A percentile compares a stretch with the other conserved stretches of the same genome.
These are phyloP conservation scores for Zygotorulaspora danielsina DNA, from an alignment of 805 yeast genomes.

Conservation along the genomic window DNA sequence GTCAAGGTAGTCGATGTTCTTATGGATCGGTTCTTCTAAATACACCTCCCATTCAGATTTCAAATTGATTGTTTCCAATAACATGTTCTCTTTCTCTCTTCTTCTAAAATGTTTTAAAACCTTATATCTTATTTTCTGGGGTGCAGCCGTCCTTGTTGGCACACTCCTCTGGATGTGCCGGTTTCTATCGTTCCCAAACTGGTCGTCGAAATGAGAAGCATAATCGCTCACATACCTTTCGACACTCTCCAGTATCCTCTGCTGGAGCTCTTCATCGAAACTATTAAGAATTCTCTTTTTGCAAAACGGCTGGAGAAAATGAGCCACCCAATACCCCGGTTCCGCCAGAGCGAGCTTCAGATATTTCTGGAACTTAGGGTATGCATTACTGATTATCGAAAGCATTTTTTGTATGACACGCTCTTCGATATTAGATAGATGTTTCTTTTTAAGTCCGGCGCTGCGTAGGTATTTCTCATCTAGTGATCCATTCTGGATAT, in stretches of 20 bases:
- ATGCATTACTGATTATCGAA: conserved; percentile 8
- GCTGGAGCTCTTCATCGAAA: conserved; percentile 6
- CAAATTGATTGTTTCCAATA: not conserved
- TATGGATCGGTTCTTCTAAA: conserved; percentile 14
- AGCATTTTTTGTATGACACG: conserved; percentile 1
- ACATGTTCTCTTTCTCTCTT: not conserved
- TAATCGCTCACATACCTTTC: conserved; percentile 10
- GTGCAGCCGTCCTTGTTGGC: not conserved
- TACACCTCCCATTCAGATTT: conserved; percentile 15
- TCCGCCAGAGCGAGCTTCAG: conserved; percentile 9
- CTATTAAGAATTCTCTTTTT: conserved; percentile 8
- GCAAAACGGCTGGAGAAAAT: conserved; percentile 14
- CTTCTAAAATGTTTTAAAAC: conserved; percentile 6
- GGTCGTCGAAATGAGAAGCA: conserved; percentile 1
- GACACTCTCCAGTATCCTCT: conserved; percentile 1
- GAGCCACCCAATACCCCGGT: conserved; percentile 17
- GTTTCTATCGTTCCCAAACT: not conserved
- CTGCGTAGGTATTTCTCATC: conserved; percentile 7
- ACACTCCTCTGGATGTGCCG: not conserved
- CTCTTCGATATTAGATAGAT: conserved; percentile 9
- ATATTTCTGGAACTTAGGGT: conserved; percentile 11
- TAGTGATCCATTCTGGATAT: conserved; percentile 9
- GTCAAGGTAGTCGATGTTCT: conserved; percentile 7
- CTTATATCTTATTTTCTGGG: conserved; percentile 5
- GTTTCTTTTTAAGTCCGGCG: conserved; percentile 9